A percentile compares a stretch with the other conserved stretches of the same genome.
Conservation (phyloP, 1,139 yeast genomes). For the Petasospora fabianii region DNA sequence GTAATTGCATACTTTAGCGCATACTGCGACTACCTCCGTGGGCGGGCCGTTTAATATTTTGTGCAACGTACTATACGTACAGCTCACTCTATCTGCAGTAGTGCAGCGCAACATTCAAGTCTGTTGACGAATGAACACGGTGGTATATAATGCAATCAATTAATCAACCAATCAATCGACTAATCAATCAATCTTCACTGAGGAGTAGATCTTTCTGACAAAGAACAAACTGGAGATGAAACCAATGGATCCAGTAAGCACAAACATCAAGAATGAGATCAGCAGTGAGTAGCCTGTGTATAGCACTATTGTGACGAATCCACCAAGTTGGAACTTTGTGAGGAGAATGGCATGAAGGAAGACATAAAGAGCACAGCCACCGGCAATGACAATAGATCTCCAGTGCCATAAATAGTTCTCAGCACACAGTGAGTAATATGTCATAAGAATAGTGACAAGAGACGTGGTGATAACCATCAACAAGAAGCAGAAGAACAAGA, state of each 20-base stretch:
- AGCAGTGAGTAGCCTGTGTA: constrained; percentile 84
- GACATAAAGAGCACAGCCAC: constrained; percentile 83
- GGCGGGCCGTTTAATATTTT: too few relatives aligned
- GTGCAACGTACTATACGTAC: too few relatives aligned
- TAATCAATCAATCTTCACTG: constrained; percentile 82
- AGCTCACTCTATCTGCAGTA: too few relatives aligned
- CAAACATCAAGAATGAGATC: constrained; percentile 66
- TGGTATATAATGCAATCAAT: too few relatives aligned
- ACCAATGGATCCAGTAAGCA: constrained; percentile 88
- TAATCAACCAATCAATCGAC: too few relatives aligned
- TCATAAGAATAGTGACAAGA: constrained; percentile 73
- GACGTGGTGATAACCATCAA: constrained; percentile 81
- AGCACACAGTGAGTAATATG: constrained; percentile 80
- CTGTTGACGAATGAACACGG: too few relatives aligned
- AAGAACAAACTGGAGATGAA: constrained; percentile 72
- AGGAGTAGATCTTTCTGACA: constrained; percentile 73
- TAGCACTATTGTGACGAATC: constrained; percentile 70
- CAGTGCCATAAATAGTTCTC: constrained; percentile 98
- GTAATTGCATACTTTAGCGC: too few relatives aligned
- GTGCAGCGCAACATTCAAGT: too few relatives aligned
- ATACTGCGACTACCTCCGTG: too few relatives aligned
- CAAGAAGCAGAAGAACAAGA: constrained; percentile 80
- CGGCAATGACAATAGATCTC: constrained; percentile 86
- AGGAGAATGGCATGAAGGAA: constrained; percentile 79
- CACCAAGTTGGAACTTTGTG: constrained; percentile 66